phyloP scores from a whole-genome alignment of 139 green algal species.

The Eudorina sp. region DNA sequence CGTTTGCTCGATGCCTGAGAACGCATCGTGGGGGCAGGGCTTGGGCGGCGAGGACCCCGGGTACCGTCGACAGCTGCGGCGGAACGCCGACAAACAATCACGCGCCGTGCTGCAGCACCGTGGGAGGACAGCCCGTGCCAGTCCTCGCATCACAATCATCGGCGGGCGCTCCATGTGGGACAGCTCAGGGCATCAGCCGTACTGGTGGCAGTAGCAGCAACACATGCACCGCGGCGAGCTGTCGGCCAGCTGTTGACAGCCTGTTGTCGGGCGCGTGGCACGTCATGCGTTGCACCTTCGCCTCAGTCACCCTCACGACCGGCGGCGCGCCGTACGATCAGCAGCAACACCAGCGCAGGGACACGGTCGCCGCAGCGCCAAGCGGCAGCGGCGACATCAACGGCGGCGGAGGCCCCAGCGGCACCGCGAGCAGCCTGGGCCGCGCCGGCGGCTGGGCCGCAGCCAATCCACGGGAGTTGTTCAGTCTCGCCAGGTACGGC shows the following conservation, averaged over 20 bases:
- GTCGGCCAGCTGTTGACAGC: too few relatives aligned
- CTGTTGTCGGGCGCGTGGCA: background rate
- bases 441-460: background rate
- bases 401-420: background rate
- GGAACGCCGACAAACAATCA: too few relatives aligned
- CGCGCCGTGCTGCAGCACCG: too few relatives aligned
- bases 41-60: background rate
- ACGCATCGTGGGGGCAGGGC: background rate
- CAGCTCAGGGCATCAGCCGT: too few relatives aligned
- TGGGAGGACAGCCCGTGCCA: too few relatives aligned
- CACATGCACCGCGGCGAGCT: too few relatives aligned
- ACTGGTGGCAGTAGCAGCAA: too few relatives aligned
- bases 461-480: background rate
- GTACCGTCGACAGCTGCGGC: background rate
- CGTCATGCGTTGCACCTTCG: slow-evolving; percentile 16
- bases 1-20: background rate
- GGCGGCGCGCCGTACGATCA: background rate
- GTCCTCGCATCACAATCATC: too few relatives aligned
- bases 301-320: background rate
- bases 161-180: too few relatives aligned
- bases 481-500: slow-evolving; percentile 15
- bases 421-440: background rate
- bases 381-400: background rate
- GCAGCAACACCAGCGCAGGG: background rate
- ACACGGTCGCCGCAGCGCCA: background rate